These are phyloP conservation scores for Gloeostereum incarnatum DNA, from an alignment of 768 basidiomycete genomes.

Conservation along the genomic window DNA sequence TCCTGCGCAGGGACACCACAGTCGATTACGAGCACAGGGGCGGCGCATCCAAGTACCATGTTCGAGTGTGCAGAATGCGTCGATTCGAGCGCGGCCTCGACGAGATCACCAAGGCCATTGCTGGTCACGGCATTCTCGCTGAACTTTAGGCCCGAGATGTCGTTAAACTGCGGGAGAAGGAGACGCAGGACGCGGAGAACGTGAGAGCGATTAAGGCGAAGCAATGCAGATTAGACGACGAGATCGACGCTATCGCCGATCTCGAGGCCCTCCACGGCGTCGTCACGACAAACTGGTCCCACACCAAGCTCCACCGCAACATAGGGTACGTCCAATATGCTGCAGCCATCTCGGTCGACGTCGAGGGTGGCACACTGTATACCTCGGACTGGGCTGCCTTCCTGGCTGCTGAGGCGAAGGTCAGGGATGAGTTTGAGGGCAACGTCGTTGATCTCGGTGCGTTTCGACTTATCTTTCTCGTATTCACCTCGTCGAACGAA, in stretches of 20 bases:
- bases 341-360: slow-evolving; percentile 16
- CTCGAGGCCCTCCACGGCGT: slow-evolving; percentile 10
- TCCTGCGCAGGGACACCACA: slow-evolving; percentile 17
- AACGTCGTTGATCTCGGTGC: slow-evolving; percentile 18
- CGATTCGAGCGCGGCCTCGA: slow-evolving; percentile 23
- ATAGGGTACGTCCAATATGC: slow-evolving; percentile 16
- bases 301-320: slow-evolving; percentile 11
- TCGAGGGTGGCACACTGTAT: slow-evolving; percentile 10
- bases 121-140: slow-evolving; percentile 10
- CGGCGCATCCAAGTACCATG: slow-evolving; percentile 16
- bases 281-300: slow-evolving; percentile 9
- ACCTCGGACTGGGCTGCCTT: slow-evolving; percentile 17
- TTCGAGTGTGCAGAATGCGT: slow-evolving; percentile 20
- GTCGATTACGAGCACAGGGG: slow-evolving; percentile 20
- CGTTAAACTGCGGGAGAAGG: slow-evolving; percentile 12
- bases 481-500: slow-evolving; percentile 15
- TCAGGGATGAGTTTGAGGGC: slow-evolving; percentile 17
- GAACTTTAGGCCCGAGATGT: slow-evolving; percentile 13
- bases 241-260: slow-evolving; percentile 6
- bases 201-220: slow-evolving; percentile 7
- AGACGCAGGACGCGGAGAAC: slow-evolving; percentile 9
- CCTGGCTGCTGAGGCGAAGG: slow-evolving; percentile 11
- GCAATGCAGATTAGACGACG: slow-evolving; percentile 4
- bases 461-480: slow-evolving; percentile 9
- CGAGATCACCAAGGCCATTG: slow-evolving; percentile 17